Conservation (phyloP, 495 filamentous ascomycete species). For the Tuber microsphaerosporum region DNA sequence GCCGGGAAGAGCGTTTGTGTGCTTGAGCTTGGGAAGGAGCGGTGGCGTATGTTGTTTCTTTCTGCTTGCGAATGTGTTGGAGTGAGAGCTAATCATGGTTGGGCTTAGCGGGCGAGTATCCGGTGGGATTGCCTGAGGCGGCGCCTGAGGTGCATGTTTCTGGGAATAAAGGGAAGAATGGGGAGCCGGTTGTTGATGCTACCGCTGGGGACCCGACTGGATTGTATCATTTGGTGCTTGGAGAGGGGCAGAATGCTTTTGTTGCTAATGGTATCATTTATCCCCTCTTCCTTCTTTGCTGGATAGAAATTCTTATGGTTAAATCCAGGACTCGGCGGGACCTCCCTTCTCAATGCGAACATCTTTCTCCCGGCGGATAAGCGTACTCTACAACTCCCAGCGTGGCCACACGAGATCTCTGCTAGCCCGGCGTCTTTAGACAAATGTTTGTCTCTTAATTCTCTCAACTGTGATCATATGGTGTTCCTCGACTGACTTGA, state of each 20-base stretch:
- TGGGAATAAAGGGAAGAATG: conserved; percentile 46
- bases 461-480: not conserved
- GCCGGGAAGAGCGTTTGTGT: conserved; percentile 57
- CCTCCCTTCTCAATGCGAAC: conserved; percentile 61
- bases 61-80: not conserved
- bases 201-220: conserved; percentile 53
- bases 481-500: conserved; percentile 18
- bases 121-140: conserved; percentile 46
- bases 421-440: conserved; percentile 46
- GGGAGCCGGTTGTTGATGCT: conserved; percentile 42
- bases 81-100: not conserved
- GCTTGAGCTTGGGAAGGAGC: conserved; percentile 57
- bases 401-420: conserved; percentile 57
- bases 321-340: conserved; percentile 54
- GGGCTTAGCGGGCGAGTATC: conserved; percentile 53
- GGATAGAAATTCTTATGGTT: not conserved
- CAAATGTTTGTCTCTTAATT: conserved; percentile 46
- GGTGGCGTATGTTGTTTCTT: conserved; percentile 47
- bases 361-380: conserved; percentile 58
- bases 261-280: conserved; percentile 54
- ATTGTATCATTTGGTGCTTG: conserved; percentile 58
- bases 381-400: conserved; percentile 49
- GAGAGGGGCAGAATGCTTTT: conserved; percentile 60
- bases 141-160: conserved; percentile 51
- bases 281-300: not conserved